These are phyloP conservation scores for Eutrema heterophyllum DNA, from an alignment of 345 rosid species.

Conservation along the genomic window DNA sequence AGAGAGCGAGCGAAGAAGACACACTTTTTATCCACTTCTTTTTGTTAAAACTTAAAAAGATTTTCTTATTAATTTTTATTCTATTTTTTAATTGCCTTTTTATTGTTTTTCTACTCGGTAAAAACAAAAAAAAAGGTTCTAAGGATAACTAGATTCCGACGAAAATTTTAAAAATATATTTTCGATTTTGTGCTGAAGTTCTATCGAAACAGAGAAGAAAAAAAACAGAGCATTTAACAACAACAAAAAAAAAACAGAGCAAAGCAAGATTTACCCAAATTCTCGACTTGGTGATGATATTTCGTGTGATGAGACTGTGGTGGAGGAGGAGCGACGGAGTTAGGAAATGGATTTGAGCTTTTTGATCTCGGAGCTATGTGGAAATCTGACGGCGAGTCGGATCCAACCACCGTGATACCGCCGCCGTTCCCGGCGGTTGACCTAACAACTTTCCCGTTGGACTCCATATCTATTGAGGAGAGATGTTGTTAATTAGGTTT, in stretches of 20 bases:
- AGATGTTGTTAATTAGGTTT: not conserved
- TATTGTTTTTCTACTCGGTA: not conserved
- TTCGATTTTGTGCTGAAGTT: not conserved
- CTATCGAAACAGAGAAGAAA: not conserved
- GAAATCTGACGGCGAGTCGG: slow-evolving; percentile 81
- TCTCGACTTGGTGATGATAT: slow-evolving; percentile 51
- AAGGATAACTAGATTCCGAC: slow-evolving; percentile 8
- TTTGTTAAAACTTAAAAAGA: not conserved
- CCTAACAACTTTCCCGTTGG: slow-evolving; percentile 48
- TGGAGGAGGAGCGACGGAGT: slow-evolving; percentile 37
- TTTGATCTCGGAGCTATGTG: slow-evolving; percentile 81
- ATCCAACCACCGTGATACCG: slow-evolving; percentile 85
- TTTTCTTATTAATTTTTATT: not conserved
- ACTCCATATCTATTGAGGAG: slow-evolving; percentile 44
- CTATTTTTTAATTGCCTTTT: not conserved
- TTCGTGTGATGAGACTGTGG: slow-evolving; percentile 37
- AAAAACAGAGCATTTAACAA: too few relatives aligned
- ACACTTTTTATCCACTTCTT: slow-evolving; percentile 11
- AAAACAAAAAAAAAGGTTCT: not conserved
- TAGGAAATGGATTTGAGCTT: slow-evolving; percentile 36
- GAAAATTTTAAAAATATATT: not conserved
- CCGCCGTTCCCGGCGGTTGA: slow-evolving; percentile 34
- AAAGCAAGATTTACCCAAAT: slow-evolving; percentile 44
- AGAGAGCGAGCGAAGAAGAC: not conserved
- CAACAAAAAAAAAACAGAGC: not conserved